Percentiles rank a stretch among this genome's conserved stretches.
Conservation (phyloP, 2,329 filamentous ascomycete genomes). For the Aspergillus unguis region DNA sequence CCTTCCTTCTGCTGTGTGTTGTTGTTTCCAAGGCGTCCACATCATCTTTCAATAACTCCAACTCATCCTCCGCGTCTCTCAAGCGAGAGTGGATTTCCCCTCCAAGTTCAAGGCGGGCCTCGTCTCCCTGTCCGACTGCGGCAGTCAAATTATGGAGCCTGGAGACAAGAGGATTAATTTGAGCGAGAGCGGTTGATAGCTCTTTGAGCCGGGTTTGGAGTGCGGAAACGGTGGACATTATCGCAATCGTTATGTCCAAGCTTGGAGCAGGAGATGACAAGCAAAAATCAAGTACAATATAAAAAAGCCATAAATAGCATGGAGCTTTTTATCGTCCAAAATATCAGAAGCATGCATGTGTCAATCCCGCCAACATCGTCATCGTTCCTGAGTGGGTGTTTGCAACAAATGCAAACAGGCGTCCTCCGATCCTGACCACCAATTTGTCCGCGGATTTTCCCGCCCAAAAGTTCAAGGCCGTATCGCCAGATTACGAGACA, state of each 20-base stretch:
- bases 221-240: slow-evolving; percentile 38
- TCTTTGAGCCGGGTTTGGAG: slow-evolving; percentile 50
- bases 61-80: slow-evolving; percentile 75
- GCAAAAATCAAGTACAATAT: background rate
- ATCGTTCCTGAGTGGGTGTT: slow-evolving; percentile 30
- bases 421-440: slow-evolving; percentile 2
- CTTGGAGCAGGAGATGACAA: background rate
- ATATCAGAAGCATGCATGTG: slow-evolving; percentile 13
- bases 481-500: slow-evolving; percentile 1
- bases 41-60: slow-evolving; percentile 76
- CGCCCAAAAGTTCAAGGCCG: background rate
- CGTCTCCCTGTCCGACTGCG: slow-evolving; percentile 63
- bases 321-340: background rate
- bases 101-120: slow-evolving; percentile 67
- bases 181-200: slow-evolving; percentile 53
- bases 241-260: background rate
- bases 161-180: slow-evolving; percentile 54
- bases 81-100: slow-evolving; percentile 76
- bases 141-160: slow-evolving; percentile 59
- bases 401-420: slow-evolving; percentile 22
- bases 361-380: slow-evolving; percentile 21
- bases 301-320: too few relatives aligned
- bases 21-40: slow-evolving; percentile 63
- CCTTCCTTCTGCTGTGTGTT: slow-evolving; percentile 32
- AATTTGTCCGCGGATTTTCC: slow-evolving; percentile 9